Conservation (phyloP, 2,329 filamentous ascomycete genomes). For the Neofusicoccum sp. region DNA sequence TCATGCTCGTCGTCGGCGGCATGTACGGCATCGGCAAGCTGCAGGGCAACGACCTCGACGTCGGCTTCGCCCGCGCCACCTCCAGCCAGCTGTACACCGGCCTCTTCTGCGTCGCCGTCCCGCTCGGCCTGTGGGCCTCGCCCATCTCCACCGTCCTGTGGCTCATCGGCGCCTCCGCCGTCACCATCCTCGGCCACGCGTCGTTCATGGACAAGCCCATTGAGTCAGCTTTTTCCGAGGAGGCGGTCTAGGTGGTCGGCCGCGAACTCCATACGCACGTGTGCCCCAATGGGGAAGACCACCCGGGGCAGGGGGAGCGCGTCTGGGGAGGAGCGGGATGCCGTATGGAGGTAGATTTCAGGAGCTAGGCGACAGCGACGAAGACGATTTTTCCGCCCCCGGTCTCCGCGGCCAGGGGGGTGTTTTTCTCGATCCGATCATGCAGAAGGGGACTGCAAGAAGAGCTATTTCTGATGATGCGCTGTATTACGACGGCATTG, state of each 20-base stretch:
- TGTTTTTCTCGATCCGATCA: conserved; percentile 42
- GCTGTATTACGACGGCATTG: conserved; percentile 48
- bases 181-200: conserved; percentile 92
- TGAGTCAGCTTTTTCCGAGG: conserved; percentile 99
- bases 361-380: conserved; percentile 58
- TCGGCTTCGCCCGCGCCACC: conserved; percentile 78
- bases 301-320: conserved; percentile 71
- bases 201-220: conserved; percentile 97
- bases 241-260: conserved; percentile 99
- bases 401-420: conserved; percentile 31
- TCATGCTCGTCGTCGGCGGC: conserved; percentile 79
- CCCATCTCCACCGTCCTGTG: conserved; percentile 84
- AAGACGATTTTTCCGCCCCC: conserved; percentile 36
- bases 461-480: conserved; percentile 45
- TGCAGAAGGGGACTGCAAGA: conserved; percentile 26
- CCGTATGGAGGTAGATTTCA: conserved; percentile 54
- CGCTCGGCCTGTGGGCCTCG: conserved; percentile 80
- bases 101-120: conserved; percentile 78
- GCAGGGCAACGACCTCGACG: conserved; percentile 80
- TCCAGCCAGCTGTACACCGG: conserved; percentile 92
- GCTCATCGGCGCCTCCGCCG: conserved; percentile 92
- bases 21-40: conserved; percentile 92
- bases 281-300: conserved; percentile 99
- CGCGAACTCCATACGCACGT: conserved; percentile 82
- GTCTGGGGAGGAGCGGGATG: conserved; percentile 36